Evolutionary conservation across 2,329 filamentous ascomycete species (phyloP), one percentile per base, ranked within the genome.

Genomic region (Talaromyces albobiverticillius): DNA sequence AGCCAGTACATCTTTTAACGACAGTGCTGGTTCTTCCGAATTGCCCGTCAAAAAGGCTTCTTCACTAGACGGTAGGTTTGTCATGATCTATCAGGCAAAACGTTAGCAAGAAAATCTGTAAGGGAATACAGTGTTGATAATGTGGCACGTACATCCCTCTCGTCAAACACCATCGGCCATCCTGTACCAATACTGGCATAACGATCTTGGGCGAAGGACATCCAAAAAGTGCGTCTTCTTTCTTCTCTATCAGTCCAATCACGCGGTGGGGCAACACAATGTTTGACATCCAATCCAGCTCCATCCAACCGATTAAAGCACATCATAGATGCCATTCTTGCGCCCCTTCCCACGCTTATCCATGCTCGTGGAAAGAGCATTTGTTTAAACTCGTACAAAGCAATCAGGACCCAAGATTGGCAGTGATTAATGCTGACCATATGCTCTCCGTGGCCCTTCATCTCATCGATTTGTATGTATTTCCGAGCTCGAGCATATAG

Each of bases 281-380:
- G 91, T 71, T 97, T 97, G 25, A 96, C 91, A 62, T 97, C 92
- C 45, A 96, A 71, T 0, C 89, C 90, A 3, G 76, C 72, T 4
- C 90, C 90, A 66, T 97, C 94, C 46, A 96, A 71, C 57, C 92
- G 85, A 70, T 97, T 90, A 32, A 97, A 75, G 8, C 93, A 90
- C 76, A 96, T 90, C 93, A 97, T 96, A 65, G 95, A 87, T 48
- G 84, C 83, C 51, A 97, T 73, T 48, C 93, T 83, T n/a, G 87
- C 83, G 4, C 88, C 88, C 57, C 89, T 81, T 20, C 93, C 94
- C 2, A 89, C 87, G 61, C 89, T 96, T 75, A 96, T 84, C 94
- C 94, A 97, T 1, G 94, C 94, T 60, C 94, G 80, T 1, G 94
- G 93, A 63, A 97, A 97, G 70, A 91, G 95, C 89, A 97, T 96